Percentiles rank a stretch among this genome's conserved stretches.
Conservation (phyloP, 148 eudicot species). For the Polygonum aviculare region DNA sequence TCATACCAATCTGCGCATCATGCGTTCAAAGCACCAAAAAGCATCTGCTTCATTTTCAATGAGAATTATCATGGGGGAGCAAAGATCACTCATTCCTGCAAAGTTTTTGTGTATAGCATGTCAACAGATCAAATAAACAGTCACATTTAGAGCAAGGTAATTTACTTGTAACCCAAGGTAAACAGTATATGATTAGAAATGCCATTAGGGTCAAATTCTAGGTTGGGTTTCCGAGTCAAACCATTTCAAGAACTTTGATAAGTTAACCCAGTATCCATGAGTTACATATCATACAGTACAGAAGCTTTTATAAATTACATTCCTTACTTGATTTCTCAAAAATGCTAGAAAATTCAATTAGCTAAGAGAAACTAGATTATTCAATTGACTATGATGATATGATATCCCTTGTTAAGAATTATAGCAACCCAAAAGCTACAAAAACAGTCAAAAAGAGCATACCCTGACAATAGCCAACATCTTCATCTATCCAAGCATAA, state of each 20-base stretch:
- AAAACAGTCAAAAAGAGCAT: neutral
- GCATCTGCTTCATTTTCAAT: conserved; percentile 95
- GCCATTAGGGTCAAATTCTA: neutral
- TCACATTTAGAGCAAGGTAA: neutral
- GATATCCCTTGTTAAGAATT: neutral
- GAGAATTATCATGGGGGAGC: conserved; percentile 93
- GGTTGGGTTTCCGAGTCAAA: neutral
- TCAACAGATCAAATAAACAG: conserved; percentile 7
- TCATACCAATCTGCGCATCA: conserved; percentile 90
- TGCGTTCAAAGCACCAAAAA: conserved; percentile 95
- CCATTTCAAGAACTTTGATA: neutral
- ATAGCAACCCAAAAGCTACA: neutral
- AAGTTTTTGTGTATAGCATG: conserved; percentile 1
- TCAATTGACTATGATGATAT: neutral
- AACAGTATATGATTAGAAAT: neutral
- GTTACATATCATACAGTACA: neutral
- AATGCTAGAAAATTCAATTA: neutral
- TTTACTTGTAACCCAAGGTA: neutral
- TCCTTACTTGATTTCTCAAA: neutral
- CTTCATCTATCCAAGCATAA: conserved; percentile 85
- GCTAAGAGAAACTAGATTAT: neutral
- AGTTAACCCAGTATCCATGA: neutral
- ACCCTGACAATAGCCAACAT: conserved; percentile 99
- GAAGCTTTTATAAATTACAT: neutral
- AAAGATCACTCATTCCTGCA: conserved; percentile 97